Percentiles rank a stretch among this genome's conserved stretches.
These are phyloP conservation scores for Alloascoidea africana DNA, from an alignment of 805 yeast species.

Conservation along the genomic window DNA sequence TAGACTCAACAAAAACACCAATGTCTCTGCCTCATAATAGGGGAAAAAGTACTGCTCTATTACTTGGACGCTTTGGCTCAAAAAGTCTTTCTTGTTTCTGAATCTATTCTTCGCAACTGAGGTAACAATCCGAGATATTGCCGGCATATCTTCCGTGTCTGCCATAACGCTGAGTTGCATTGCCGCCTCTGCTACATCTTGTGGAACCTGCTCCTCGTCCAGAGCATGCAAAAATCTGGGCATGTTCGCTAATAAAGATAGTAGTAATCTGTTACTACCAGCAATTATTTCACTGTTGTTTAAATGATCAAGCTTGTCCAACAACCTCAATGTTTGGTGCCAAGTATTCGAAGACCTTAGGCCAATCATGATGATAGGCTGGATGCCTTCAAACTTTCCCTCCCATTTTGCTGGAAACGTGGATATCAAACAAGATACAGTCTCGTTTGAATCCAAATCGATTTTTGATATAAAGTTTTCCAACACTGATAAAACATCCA, in stretches of 20 bases:
- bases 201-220: slow-evolving; percentile 34
- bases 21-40: slow-evolving; percentile 52
- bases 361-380: slow-evolving; percentile 66
- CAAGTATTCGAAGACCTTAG: slow-evolving; percentile 68
- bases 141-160: slow-evolving; percentile 33
- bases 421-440: slow-evolving; percentile 66
- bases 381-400: slow-evolving; percentile 82
- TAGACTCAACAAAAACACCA: slow-evolving; percentile 65
- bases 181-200: slow-evolving; percentile 38
- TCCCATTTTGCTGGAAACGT: slow-evolving; percentile 96
- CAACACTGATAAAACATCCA: slow-evolving; percentile 72
- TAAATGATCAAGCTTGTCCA: slow-evolving; percentile 55
- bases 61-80: slow-evolving; percentile 63
- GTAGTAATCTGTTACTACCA: slow-evolving; percentile 49
- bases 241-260: slow-evolving; percentile 61
- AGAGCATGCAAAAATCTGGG: slow-evolving; percentile 80
- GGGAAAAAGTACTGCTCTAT: slow-evolving; percentile 62
- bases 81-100: slow-evolving; percentile 80
- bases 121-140: slow-evolving; percentile 54
- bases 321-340: slow-evolving; percentile 57
- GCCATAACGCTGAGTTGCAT: slow-evolving; percentile 48
- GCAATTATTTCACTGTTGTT: slow-evolving; percentile 69
- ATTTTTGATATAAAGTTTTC: slow-evolving; percentile 76
- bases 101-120: slow-evolving; percentile 70
- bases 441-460: slow-evolving; percentile 72